Base-by-base conservation (phyloP, 768 basidiomycete species). In the Tubosaeta sp. region DNA sequence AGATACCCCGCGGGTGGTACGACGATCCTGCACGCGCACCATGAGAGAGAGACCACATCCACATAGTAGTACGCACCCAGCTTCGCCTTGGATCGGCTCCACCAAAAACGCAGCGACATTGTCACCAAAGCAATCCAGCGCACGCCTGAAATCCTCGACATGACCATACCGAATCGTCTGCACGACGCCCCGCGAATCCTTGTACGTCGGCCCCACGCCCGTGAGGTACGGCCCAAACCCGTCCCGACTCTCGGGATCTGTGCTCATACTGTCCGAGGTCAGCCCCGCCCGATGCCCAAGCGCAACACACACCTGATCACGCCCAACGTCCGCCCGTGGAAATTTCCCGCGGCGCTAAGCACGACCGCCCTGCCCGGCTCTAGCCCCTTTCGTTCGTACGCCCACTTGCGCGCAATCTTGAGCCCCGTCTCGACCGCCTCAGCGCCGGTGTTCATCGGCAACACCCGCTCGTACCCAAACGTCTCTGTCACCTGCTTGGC, bases 81-180 rank as follows among this genome's bases (percentile, higher is more conserved):
- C 95, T 71, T 97, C 95, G n/a, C 95, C 95, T 67, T 99, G 96
- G 55, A 99, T 98, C 6, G 96, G 96, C 71, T 99, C 96, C 3
- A 99, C 80, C 49, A 99, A 77, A 76, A 99, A 94, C 1, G 90
- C 95, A 6, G 94, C 96, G 22, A 90, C 83, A 51, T 88, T 77
- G 54, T 86, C 70, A 9, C 95, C 94, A 65, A 94, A 77, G 32
- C 84, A 65, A 53, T 90, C 84, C 27, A 99, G 69, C 6, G 91
- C 95, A 11, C 76, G 75, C 65, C 85, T 81, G n/a, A 98, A 69
- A 61, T 96, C 95, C 19, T 82, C 82, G 21, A 87, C 76, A 53
- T 87, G 77, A 27, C 92, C 92, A 71, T 86, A 98, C 38, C 92
- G 79, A 62, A 99, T 94, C 6, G 76, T 76, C 50, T 74, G 74